Percentiles rank a stretch among this genome's conserved stretches.
Conservation (phyloP, 352 stramenopile genomes). For the Phytopythium oedochilum region DNA sequence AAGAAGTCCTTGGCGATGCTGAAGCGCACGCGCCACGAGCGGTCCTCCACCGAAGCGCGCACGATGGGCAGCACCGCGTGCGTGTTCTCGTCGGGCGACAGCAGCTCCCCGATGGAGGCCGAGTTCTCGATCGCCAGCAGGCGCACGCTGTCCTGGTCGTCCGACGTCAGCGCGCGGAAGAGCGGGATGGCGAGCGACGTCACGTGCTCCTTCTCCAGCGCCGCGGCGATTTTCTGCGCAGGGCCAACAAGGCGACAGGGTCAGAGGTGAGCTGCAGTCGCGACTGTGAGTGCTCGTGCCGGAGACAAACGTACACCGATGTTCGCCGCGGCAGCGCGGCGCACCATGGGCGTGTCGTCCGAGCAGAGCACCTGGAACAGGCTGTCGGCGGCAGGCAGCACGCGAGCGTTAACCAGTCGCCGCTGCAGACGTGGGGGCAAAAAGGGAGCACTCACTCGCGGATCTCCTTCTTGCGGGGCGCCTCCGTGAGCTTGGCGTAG, state of each 20-base stretch:
- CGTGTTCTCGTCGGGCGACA: conserved; percentile 74
- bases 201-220: conserved; percentile 75
- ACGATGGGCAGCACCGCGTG: conserved; percentile 73
- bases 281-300: too few relatives aligned
- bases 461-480: conserved; percentile 71
- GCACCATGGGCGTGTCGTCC: conserved; percentile 87
- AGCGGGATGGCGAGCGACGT: conserved; percentile 68
- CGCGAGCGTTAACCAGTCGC: not conserved
- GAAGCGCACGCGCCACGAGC: conserved; percentile 92
- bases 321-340: conserved; percentile 71
- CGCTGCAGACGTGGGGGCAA: too few relatives aligned
- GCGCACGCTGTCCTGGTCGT: conserved; percentile 95
- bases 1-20: conserved; percentile 94
- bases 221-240: conserved; percentile 59
- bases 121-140: conserved; percentile 90
- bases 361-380: conserved; percentile 78
- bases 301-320: conserved; percentile 59
- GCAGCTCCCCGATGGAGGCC: conserved; percentile 63
- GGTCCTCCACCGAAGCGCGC: conserved; percentile 73
- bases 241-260: not conserved
- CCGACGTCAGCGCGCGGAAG: conserved; percentile 85
- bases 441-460: conserved; percentile 52
- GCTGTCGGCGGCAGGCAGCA: conserved; percentile 18
- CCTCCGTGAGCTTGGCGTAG: conserved; percentile 58
- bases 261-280: not conserved